Conservation (phyloP, 1,284 basidiomycete genomes). For the Marasmius oreades region DNA sequence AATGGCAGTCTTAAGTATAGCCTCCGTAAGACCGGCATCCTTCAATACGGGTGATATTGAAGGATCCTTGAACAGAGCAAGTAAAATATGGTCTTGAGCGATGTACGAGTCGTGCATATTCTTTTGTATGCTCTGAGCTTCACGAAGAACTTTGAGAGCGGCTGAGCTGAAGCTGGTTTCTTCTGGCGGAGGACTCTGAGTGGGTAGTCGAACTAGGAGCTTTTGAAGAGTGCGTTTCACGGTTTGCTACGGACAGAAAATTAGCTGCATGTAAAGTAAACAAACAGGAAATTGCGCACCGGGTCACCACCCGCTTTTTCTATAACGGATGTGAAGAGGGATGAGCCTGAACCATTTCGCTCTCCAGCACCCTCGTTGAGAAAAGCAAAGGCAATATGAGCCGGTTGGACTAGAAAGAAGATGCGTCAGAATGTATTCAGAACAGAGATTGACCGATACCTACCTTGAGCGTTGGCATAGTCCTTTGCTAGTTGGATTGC, state of each 20-base stretch:
- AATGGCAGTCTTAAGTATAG: constrained; percentile 75
- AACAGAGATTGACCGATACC: constrained; percentile 9
- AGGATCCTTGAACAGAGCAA: constrained; percentile 75
- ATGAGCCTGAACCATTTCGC: constrained; percentile 29
- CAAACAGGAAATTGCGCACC: constrained; percentile 35
- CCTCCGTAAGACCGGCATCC: constrained; percentile 71
- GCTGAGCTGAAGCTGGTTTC: constrained; percentile 66
- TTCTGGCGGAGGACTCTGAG: constrained; percentile 83
- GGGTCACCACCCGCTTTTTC: constrained; percentile 76
- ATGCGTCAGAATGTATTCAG: constrained; percentile 6
- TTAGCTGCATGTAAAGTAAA: constrained; percentile 11
- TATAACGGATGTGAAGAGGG: constrained; percentile 75
- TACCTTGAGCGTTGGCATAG: constrained; percentile 76
- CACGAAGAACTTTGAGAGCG: constrained; percentile 68
- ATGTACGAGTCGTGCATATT: constrained; percentile 93
- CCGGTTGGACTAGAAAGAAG: constrained; percentile 56
- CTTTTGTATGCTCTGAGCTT: constrained; percentile 80
- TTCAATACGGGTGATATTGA: constrained; percentile 67
- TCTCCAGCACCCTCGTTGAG: constrained; percentile 56
- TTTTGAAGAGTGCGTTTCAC: constrained; percentile 68
- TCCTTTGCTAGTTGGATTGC: constrained; percentile 82
- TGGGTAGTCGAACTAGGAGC: constrained; percentile 72
- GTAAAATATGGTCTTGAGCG: constrained; percentile 83
- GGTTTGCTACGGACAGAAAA: constrained; percentile 33
- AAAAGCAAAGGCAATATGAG: constrained; percentile 74